phyloP scores from a whole-genome alignment of 75 land plant genomes.

The Pinus albicaulis region DNA sequence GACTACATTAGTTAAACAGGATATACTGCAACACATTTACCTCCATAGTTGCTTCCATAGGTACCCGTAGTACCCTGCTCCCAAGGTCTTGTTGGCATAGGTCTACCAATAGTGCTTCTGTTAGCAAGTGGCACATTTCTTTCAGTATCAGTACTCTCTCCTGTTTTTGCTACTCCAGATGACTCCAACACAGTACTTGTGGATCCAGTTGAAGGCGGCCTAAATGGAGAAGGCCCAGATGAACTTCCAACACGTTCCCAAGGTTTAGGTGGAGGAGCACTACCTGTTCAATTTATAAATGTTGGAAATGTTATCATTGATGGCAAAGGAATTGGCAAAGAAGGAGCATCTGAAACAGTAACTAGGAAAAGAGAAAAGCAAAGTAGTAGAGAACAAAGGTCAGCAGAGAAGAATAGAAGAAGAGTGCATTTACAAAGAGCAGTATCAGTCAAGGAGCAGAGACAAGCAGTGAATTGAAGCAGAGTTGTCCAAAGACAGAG shows the following conservation, averaged over 20 bases:
- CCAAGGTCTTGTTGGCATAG: conserved; percentile 68
- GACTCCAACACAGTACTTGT: conserved; percentile 65
- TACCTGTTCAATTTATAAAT: conserved; percentile 20
- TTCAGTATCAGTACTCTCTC: conserved; percentile 41
- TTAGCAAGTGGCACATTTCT: conserved; percentile 17
- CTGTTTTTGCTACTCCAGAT: conserved; percentile 64
- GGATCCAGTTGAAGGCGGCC: conserved; percentile 57
- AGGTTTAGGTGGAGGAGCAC: conserved; percentile 56
- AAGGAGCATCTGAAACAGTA: too few species aligned
- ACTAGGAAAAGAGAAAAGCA: too few species aligned
- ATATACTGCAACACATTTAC: background rate
- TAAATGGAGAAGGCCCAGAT: conserved; percentile 66
- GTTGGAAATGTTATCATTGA: too few species aligned
- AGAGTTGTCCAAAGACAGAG: too few species aligned
- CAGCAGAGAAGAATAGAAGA: too few species aligned
- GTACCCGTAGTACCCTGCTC: conserved; percentile 41
- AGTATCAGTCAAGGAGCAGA: too few species aligned
- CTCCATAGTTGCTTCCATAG: conserved; percentile 43
- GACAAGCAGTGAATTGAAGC: too few species aligned
- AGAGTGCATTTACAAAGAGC: too few species aligned
- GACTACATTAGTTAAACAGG: background rate
- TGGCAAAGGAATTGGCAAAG: too few species aligned
- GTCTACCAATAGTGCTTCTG: conserved; percentile 34
- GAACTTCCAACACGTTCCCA: conserved; percentile 57
- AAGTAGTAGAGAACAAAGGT: too few species aligned